Evolutionary conservation across 2,329 filamentous ascomycete genomes (phyloP).

Genomic region (Botrytis pseudocinerea): DNA sequence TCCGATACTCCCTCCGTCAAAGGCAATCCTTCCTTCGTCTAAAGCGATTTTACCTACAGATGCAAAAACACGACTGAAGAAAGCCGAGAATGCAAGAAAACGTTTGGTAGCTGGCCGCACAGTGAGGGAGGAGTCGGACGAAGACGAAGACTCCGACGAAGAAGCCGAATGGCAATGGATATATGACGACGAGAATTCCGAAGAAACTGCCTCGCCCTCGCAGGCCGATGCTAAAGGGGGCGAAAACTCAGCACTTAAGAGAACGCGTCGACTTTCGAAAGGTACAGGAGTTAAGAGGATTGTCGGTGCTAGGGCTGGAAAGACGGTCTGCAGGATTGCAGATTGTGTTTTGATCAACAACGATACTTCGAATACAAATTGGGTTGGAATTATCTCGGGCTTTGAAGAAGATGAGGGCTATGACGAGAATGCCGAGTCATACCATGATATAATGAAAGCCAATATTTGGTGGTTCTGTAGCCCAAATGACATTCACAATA

Average conservation of each 20-base stretch:
- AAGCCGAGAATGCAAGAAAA: constrained; percentile 45
- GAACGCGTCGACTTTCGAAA: constrained; percentile 29
- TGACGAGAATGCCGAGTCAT: constrained; percentile 58
- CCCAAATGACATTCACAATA: constrained; percentile 83
- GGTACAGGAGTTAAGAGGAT: constrained; percentile 52
- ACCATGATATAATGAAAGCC: constrained; percentile 20
- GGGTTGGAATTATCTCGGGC: constrained; percentile 85
- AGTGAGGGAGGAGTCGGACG: constrained; percentile 75
- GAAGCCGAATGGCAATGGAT: constrained; percentile 80
- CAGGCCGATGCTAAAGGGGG: constrained; percentile 12
- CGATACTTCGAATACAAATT: constrained; percentile 81
- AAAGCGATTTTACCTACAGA: constrained; percentile 26
- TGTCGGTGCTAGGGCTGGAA: constrained; percentile 75
- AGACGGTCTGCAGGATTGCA: constrained; percentile 77
- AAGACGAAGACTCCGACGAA: constrained; percentile 70
- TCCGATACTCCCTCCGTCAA: constrained; percentile 24
- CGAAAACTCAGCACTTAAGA: constrained; percentile 28
- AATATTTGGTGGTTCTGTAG: constrained; percentile 89
- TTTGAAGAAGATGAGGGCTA: constrained; percentile 77
- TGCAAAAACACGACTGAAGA: constrained; percentile 31
- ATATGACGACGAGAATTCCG: constrained; percentile 42
- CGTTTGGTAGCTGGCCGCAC: constrained; percentile 38
- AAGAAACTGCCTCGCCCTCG: background rate
- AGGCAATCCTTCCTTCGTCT: constrained; percentile 29
- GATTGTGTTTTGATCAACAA: constrained; percentile 87